Conservation (phyloP, 2,329 filamentous ascomycete genomes). For the Paecilomyces formosus region DNA sequence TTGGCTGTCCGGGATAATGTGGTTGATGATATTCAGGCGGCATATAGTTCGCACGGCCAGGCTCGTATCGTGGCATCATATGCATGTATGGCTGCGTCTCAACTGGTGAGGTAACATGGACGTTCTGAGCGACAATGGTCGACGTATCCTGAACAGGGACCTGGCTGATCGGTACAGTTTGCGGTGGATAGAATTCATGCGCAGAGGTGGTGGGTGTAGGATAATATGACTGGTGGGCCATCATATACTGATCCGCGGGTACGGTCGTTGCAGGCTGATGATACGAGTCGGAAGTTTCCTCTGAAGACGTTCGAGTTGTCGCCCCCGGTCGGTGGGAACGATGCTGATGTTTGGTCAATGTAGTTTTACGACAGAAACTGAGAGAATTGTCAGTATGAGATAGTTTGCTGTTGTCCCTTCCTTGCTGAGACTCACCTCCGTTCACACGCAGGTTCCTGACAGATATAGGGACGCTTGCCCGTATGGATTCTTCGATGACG, state of each 20-base stretch:
- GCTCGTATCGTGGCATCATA: conserved; percentile 26
- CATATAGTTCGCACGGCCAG: conserved; percentile 21
- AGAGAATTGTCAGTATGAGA: conserved; percentile 1
- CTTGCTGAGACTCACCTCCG: conserved; percentile 20
- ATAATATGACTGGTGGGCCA: conserved; percentile 29
- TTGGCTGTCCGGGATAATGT: conserved; percentile 18
- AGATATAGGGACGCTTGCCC: conserved; percentile 33
- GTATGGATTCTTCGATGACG: conserved; percentile 34
- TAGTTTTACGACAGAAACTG: conserved; percentile 36
- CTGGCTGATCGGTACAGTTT: conserved; percentile 22
- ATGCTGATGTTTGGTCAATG: conserved; percentile 33
- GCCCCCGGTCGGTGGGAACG: conserved; percentile 29
- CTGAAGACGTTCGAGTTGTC: conserved; percentile 26
- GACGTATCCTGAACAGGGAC: conserved; percentile 22
- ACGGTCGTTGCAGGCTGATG: conserved; percentile 21
- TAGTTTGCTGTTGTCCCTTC: neutral
- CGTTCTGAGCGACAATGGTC: conserved; percentile 21
- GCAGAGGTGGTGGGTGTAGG: conserved; percentile 23
- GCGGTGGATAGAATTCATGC: conserved; percentile 30
- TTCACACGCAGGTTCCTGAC: conserved; percentile 32
- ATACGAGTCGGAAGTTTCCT: conserved; percentile 31
- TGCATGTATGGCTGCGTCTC: conserved; percentile 22
- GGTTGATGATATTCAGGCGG: conserved; percentile 24
- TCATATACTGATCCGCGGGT: conserved; percentile 27
- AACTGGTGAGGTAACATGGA: conserved; percentile 18